Percentiles rank a stretch among this genome's conserved stretches.
These are phyloP conservation scores for Cadophora gregata DNA, from an alignment of 2,329 filamentous ascomycete genomes.

Conservation along the genomic window DNA sequence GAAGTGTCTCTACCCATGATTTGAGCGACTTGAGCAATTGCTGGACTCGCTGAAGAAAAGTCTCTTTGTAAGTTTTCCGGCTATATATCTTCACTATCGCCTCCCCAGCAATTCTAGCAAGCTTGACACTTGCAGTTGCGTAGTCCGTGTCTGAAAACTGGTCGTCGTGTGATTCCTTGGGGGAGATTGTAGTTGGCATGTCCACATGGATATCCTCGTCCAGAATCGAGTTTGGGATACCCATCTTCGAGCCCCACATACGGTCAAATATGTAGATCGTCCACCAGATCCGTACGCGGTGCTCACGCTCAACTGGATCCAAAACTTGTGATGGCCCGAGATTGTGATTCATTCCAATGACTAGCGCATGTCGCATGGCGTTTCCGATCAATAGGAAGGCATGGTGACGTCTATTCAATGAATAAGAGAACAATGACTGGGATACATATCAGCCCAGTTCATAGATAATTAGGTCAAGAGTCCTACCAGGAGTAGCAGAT, in stretches of 20 bases:
- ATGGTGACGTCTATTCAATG: conserved; percentile 52
- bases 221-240: conserved; percentile 47
- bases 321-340: conserved; percentile 46
- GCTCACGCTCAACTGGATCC: conserved; percentile 45
- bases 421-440: conserved; percentile 52
- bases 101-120: conserved; percentile 46
- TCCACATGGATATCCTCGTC: conserved; percentile 50
- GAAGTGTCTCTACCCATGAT: conserved; percentile 47
- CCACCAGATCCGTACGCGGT: conserved; percentile 51
- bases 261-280: conserved; percentile 50
- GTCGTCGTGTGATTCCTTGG: conserved; percentile 35
- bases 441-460: not conserved
- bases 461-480: not conserved
- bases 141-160: conserved; percentile 48
- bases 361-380: conserved; percentile 50
- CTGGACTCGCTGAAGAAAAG: conserved; percentile 49
- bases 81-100: conserved; percentile 38
- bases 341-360: conserved; percentile 49
- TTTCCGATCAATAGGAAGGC: conserved; percentile 52
- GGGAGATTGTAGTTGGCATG: conserved; percentile 47
- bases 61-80: conserved; percentile 40
- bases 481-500: conserved; percentile 51
- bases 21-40: conserved; percentile 45
- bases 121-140: conserved; percentile 48
- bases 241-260: conserved; percentile 49